Base-by-base conservation (phyloP, 2,329 filamentous ascomycete species). In the Pseudocercospora fuligena region DNA sequence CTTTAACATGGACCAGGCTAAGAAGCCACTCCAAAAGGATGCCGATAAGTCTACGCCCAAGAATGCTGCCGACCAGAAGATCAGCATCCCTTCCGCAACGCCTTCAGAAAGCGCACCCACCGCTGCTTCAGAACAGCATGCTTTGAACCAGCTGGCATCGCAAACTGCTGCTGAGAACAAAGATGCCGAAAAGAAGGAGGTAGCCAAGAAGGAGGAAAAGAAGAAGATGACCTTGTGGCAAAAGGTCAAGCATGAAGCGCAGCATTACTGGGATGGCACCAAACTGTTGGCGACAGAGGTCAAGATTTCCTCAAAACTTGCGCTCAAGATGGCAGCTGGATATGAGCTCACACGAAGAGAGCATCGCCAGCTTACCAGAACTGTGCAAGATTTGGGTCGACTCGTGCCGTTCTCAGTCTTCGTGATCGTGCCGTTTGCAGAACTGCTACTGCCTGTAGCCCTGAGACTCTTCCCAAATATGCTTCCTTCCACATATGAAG, bases 191-290 rank as follows among this genome's bases (percentile, higher is more conserved):
- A 86, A 89, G 71, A 87, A 86, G 61, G 78, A 84, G 0, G 79
- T 86, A 8, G 85, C 88, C 64, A 88, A 89, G 76, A 86, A 88
- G 71, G 88, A 91, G 64, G 89, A 92, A 68, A 87, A 90, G 73
- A 93, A 94, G 83, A 97, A 97, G 78, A 82, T 97, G 80, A 97
- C 94, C 0, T 59, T 98, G 1, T 90, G 89, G 80, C 92, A 98
- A 79, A 97, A 94, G 82, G 89, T 99, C 76, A 99, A 97, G 86
- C 94, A 96, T 80, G 95, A 99, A 81, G 86, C 85, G 14, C 88
- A 90, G 69, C 95, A 99, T 80, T 99, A 99, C 83, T 98, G 95
- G 94, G 95, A 99, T 81, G 95, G 95, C 67, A 98, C 93, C 29
- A 99, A 99, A 82, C 85, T 99, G 75, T 84, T 99, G 72, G 94